phyloP scores from a whole-genome alignment of 306 rosid species.

The Prunus salicina region DNA sequence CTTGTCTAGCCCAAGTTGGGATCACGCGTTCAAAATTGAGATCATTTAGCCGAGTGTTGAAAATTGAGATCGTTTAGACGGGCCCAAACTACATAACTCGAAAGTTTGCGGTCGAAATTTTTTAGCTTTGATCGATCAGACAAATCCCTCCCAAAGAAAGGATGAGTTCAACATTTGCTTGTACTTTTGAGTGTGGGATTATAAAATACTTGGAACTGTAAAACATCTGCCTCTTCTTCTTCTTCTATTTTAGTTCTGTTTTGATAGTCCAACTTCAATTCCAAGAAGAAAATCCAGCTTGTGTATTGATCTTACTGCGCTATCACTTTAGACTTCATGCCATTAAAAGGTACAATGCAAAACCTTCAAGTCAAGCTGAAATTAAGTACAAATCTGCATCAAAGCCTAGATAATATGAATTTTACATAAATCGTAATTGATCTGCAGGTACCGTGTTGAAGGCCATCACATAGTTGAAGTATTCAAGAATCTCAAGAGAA shows the following conservation, averaged over 20 bases:
- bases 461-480: background rate
- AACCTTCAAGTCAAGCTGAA: background rate
- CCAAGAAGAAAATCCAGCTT: background rate
- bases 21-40: too few relatives aligned
- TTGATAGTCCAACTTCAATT: background rate
- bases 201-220: background rate
- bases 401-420: background rate
- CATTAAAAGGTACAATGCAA: too few relatives aligned
- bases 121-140: background rate
- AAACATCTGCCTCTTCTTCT: background rate
- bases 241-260: background rate
- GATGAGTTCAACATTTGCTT: background rate
- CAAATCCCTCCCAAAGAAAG: background rate
- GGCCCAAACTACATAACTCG: background rate
- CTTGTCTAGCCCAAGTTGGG: too few relatives aligned
- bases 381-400: background rate
- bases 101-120: too few relatives aligned
- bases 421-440: background rate
- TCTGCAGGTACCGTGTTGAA: background rate
- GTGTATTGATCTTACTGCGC: background rate
- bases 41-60: too few relatives aligned
- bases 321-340: conserved; percentile 1
- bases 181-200: background rate
- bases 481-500: conserved; percentile 7
- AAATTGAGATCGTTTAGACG: too few relatives aligned